Evolutionary conservation across 2,329 filamentous ascomycete genomes (phyloP), one percentile per base, ranked within the genome.

Genomic region (Paecilomyces niveus): DNA sequence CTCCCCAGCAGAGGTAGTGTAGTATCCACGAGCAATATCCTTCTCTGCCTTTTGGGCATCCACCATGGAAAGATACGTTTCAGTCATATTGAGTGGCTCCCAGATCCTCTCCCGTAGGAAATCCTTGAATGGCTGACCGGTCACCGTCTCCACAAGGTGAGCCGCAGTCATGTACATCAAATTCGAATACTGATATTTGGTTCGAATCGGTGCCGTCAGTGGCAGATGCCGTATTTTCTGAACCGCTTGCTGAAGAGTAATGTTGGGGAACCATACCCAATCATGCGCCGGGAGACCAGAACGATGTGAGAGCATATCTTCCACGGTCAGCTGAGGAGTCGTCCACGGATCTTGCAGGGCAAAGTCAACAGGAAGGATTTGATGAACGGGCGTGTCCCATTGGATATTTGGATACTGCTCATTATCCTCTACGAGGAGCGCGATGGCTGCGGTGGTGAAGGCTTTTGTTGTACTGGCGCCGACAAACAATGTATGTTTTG

Each of bases 401-500:
- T 64, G 60, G 49, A 64, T 61, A 15, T 66, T 39, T 1, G 63
- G 60, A 54, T 64, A 67, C 3, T 68, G 68, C 9, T 68, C 64
- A 32, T 59, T 54, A 15, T 68, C 65, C 31, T 66, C 61, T 15
- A 68, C 64, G 3, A 69, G 76, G 3, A 84, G 66, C 2, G 79
- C 76, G 1, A 86, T 67, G 0, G 75, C 74, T 1, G 81, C 81
- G 1, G 79, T 76, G 0, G 78, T 80, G 50, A 83, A 77, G 2
- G 81, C 79, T 65, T 85, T 85, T n/a, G 81, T 83, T 0, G 77
- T 83, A 33, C 81, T 83, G 3, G 76, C 84, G 2, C 74, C 75
- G 59, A 80, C 81, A 69, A 81, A 85, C 5, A 85, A 72, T 0
- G 82, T 84, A 35, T 79, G 70, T 2, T 75, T 65, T 0, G 74